Percentiles rank a stretch among this genome's conserved stretches.
These are phyloP conservation scores for Fennellomyces sp. DNA, from an alignment of 371 early-diverging fungal genomes.

Conservation along the genomic window DNA sequence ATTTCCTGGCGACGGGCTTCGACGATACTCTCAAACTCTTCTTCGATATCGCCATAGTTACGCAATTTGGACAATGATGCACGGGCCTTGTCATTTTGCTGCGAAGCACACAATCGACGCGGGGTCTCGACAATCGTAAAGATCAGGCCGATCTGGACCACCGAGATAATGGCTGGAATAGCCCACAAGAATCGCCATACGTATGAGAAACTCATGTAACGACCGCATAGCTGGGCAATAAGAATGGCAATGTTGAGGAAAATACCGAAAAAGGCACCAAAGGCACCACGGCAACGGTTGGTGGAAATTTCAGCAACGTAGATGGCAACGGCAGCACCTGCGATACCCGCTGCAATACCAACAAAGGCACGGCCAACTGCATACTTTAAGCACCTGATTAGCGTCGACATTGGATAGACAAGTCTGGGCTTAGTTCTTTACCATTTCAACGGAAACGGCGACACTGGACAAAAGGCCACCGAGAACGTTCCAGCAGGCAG, in stretches of 20 bases:
- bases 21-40: conserved; percentile 34
- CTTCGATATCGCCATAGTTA: conserved; percentile 41
- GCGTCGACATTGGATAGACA: not conserved
- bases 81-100: conserved; percentile 54
- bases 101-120: conserved; percentile 61
- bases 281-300: conserved; percentile 69
- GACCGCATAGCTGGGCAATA: conserved; percentile 64
- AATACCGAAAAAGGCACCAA: conserved; percentile 54
- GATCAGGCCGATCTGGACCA: conserved; percentile 63
- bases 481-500: conserved; percentile 34
- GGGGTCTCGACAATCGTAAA: conserved; percentile 83
- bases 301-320: conserved; percentile 90
- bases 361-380: conserved; percentile 80
- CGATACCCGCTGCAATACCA: conserved; percentile 84
- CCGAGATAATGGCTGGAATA: conserved; percentile 58
- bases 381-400: conserved; percentile 23
- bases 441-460: conserved; percentile 42
- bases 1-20: conserved; percentile 44
- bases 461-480: conserved; percentile 42
- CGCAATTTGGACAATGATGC: conserved; percentile 65
- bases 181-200: conserved; percentile 73
- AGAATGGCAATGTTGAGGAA: conserved; percentile 80
- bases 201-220: conserved; percentile 58
- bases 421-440: conserved; percentile 16
- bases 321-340: conserved; percentile 49